Percentiles rank a stretch among this genome's conserved stretches.
phyloP scores from a whole-genome alignment of 2,329 filamentous ascomycete genomes.

The Juglanconis sp. region DNA sequence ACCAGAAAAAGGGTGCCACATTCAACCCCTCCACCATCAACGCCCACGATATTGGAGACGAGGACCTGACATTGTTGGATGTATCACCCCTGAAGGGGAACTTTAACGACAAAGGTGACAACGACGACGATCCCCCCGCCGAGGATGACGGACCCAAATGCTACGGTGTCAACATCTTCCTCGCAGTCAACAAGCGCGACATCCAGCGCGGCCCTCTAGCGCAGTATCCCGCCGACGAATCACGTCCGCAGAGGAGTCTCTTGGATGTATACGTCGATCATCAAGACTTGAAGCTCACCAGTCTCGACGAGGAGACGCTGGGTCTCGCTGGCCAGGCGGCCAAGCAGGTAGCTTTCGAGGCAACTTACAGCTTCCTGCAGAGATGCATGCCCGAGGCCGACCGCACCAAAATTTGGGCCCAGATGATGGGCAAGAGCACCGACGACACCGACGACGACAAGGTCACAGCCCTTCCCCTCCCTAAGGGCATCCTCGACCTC shows the following conservation, averaged over 20 bases:
- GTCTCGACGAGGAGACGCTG: conserved; percentile 3
- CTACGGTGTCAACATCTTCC: conserved; percentile 6
- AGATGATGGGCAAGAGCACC: neutral
- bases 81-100: neutral
- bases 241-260: neutral
- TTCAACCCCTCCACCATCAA: conserved; percentile 11
- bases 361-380: conserved; percentile 4
- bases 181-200: neutral
- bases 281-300: neutral
- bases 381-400: neutral
- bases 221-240: neutral
- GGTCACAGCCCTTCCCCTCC: neutral
- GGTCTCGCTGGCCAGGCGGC: conserved; percentile 1
- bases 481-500: neutral
- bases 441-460: no score
- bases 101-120: neutral
- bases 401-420: neutral
- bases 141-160: neutral
- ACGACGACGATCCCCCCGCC: neutral
- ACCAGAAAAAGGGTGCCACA: no score
- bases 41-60: conserved; percentile 2
- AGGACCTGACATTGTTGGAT: conserved; percentile 6
- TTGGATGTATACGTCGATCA: conserved; percentile 5
- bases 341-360: conserved; percentile 11
- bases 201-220: neutral